Conservation (phyloP, 169 alveolate genomes). For the Neospora caninum region DNA sequence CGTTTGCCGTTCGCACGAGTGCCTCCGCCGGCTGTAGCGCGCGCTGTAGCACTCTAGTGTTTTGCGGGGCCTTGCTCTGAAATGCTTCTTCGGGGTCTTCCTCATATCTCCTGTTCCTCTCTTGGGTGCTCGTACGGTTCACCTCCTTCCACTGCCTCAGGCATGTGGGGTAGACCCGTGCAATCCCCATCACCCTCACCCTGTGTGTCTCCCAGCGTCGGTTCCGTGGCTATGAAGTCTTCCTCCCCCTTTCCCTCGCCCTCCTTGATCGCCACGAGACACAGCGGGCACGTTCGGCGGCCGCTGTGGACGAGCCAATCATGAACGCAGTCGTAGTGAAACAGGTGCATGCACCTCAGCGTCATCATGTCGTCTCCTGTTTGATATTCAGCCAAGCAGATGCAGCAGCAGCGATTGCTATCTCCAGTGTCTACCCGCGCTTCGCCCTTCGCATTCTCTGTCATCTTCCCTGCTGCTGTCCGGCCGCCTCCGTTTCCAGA, state of each 20-base stretch:
- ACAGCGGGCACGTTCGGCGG: conserved; percentile 16
- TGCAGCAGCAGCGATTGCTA: background rate
- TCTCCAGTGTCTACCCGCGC: background rate
- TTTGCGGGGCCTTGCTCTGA: too few relatives aligned
- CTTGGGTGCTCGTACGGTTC: too few relatives aligned
- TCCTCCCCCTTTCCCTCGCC: conserved; percentile 15
- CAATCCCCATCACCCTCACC: too few relatives aligned
- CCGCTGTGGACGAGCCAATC: conserved; percentile 24
- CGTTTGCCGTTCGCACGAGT: too few relatives aligned
- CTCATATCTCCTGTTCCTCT: too few relatives aligned
- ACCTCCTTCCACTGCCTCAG: too few relatives aligned
- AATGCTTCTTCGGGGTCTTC: too few relatives aligned
- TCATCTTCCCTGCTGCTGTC: background rate
- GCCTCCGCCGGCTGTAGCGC: too few relatives aligned
- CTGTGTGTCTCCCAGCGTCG: background rate
- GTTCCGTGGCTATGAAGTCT: background rate
- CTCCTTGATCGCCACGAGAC: conserved; percentile 3
- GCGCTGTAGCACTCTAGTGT: too few relatives aligned
- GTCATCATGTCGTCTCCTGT: conserved; percentile 28
- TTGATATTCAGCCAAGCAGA: conserved; percentile 7
- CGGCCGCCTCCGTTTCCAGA: background rate
- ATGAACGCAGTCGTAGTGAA: conserved; percentile 1
- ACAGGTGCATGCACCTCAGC: conserved; percentile 19
- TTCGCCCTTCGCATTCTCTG: background rate
- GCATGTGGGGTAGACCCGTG: too few relatives aligned